Evolutionary conservation across 768 basidiomycete species (phyloP).

Genomic region (Suillus plorans): DNA sequence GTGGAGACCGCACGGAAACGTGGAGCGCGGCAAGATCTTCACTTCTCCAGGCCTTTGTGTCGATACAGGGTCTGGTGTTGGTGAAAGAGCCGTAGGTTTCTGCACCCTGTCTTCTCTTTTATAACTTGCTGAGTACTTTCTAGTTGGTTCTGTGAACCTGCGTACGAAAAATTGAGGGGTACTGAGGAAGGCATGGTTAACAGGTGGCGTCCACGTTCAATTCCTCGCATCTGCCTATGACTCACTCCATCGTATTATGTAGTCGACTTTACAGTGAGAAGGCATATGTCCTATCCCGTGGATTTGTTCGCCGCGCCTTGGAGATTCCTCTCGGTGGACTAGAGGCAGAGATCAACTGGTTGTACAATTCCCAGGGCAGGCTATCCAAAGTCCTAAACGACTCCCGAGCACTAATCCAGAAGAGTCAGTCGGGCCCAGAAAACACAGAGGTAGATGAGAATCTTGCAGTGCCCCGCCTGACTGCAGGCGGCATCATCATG

Average conservation of each 20-base stretch:
- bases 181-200: constrained; percentile 89
- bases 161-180: constrained; percentile 88
- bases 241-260: constrained; percentile 10
- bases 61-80: constrained; percentile 90
- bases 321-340: constrained; percentile 74
- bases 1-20: constrained; percentile 82
- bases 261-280: constrained; percentile 94
- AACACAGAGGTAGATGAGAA: constrained; percentile 33
- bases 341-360: constrained; percentile 67
- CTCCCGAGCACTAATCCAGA: constrained; percentile 62
- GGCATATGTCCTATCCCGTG: constrained; percentile 86
- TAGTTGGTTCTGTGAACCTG: constrained; percentile 91
- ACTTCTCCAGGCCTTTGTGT: constrained; percentile 87
- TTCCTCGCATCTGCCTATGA: background rate
- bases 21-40: constrained; percentile 88
- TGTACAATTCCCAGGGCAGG: constrained; percentile 65
- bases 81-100: constrained; percentile 84
- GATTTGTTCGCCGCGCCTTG: constrained; percentile 87
- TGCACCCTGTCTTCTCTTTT: background rate
- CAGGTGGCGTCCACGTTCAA: constrained; percentile 44
- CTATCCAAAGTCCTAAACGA: constrained; percentile 69
- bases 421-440: constrained; percentile 50
- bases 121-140: constrained; percentile 9
- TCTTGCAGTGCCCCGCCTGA: constrained; percentile 70
- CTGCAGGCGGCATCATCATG: constrained; percentile 75